phyloP scores from a whole-genome alignment of 2,329 filamentous ascomycete species.

The Capronia americana region DNA sequence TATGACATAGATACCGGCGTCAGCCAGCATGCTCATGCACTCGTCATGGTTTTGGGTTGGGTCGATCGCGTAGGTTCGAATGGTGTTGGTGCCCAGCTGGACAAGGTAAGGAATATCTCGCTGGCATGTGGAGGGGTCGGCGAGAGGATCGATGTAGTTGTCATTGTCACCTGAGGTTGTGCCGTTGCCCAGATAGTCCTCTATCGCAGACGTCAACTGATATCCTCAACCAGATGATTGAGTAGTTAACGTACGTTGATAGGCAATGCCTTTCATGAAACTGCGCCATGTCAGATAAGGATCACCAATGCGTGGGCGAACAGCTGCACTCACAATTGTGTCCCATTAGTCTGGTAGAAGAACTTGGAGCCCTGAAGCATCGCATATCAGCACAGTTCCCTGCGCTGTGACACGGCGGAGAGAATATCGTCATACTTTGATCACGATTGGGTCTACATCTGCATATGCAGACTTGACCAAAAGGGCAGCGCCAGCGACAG shows the following conservation, averaged over 20 bases:
- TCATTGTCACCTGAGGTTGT: slow-evolving; percentile 49
- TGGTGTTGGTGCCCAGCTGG: slow-evolving; percentile 84
- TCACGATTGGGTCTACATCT: slow-evolving; percentile 62
- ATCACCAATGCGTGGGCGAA: neutral
- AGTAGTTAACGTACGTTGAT: slow-evolving; percentile 65
- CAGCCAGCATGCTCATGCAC: slow-evolving; percentile 83
- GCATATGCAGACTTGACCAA: slow-evolving; percentile 36
- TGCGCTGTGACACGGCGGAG: too few relatives aligned
- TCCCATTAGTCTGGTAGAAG: slow-evolving; percentile 83
- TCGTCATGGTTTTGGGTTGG: slow-evolving; percentile 75
- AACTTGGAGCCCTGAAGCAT: slow-evolving; percentile 74
- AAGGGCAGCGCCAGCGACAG: slow-evolving; percentile 38
- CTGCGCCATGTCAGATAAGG: slow-evolving; percentile 45
- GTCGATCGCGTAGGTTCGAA: slow-evolving; percentile 94
- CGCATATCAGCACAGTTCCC: slow-evolving; percentile 20
- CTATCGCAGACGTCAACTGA: slow-evolving; percentile 40
- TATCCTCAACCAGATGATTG: slow-evolving; percentile 3
- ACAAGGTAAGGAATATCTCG: slow-evolving; percentile 84
- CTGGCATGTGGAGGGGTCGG: slow-evolving; percentile 72
- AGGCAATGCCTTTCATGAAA: slow-evolving; percentile 92
- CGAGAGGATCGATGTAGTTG: slow-evolving; percentile 81
- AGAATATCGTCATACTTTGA: slow-evolving; percentile 63
- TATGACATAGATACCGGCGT: slow-evolving; percentile 92
- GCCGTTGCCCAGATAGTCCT: slow-evolving; percentile 66
- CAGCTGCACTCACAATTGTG: slow-evolving; percentile 65